Base-by-base conservation (phyloP, 345 rosid genomes). In the Brassica nigra region DNA sequence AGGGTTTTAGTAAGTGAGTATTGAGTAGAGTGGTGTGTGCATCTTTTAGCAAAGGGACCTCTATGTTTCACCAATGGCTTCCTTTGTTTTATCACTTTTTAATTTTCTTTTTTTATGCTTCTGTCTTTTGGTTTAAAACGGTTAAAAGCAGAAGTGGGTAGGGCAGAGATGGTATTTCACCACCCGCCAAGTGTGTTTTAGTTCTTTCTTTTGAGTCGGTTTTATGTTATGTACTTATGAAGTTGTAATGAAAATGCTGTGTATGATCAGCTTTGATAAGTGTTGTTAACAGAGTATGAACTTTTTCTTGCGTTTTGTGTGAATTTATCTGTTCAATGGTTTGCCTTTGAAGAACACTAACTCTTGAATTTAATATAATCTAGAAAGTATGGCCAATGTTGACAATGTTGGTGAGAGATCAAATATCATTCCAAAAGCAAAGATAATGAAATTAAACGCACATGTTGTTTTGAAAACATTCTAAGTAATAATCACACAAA, bases 121-220 rank as follows among this genome's bases (percentile, higher is more conserved):
- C 76, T 80, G 83, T 64, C 73, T 70, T 74, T 75, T 54, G 64
- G 52, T 71, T 64, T 33, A 34, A 70, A 70, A 62, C 73, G 65
- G 57, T 18, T 63, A 3, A 68, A 69, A 20, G 65, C 73, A 76
- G 76, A 70, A 75, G 75, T 5, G 71, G 61, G 70, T 73, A 68
- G 66, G 83, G 83, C 83, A 68, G 78, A 74, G 82, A 75, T 31
- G 80, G 76, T 68, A 63, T 18, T 8, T 75, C 15, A 80, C 76
- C 80, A 37, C 79, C 80, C 80, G 83, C 83, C 73, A 64, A 30
- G 31, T 64, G 66, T 75, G 54, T 57, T 33, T 30, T 70, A 28
- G 30, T 27, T 29, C 71, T 63, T 16, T 58, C 33, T 31, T 71
- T 36, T n/a, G 34, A 9, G 72, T 61, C 28, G 30, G 15, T 31